Evolutionary conservation across 331 rosid species (phyloP), one percentile per base, ranked within the genome.

Genomic region (Ulmus americana): DNA sequence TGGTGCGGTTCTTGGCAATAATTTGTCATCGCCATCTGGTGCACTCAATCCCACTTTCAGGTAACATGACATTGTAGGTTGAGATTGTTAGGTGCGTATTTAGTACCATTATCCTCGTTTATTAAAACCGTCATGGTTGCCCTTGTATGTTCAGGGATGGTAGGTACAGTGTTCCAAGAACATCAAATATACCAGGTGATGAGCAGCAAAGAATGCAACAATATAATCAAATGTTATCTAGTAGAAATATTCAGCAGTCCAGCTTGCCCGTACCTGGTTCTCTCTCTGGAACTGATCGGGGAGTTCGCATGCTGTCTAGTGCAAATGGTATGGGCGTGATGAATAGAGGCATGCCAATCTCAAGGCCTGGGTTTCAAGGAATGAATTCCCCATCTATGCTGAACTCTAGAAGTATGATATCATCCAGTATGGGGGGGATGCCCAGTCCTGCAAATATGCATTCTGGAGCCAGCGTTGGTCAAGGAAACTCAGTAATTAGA

Each of bases 191-290:
- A 82, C 84, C 90, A 4, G 95, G 72, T 13, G 99, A 95, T 42
- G 99, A 90, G 75, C 99, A 90, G 83, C 90, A 95, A 78, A 82
- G 87, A 79, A 64, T 82, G 70, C 99, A 87, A 76, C 95, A 94
- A 51, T 87, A 84, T 72, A 90, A 84, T 76, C 96, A 82, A 78
- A 81, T 83, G 77, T 46, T 88, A 49, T 79, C 99, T 10, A 72
- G 90, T 61, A 82, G 97, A 78, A 90, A 71, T 74, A 66, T 85
- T 74, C 90, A 76, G 73, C 97, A 90, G 60, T 63, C 96, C 67
- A 71, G 76, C 86, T 70, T 90, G 77, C 63, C 95, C 7, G 72
- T 78, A 46, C 81, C 99, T 69, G 88, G 88, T 40, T 73, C 81
- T 75, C 83, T 77, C 77, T 45, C 91, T 1, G 99, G 96, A 78